Evolutionary conservation across 768 basidiomycete species (phyloP), one percentile per base, ranked within the genome.

Genomic region (Guyanaporus albipodus): DNA sequence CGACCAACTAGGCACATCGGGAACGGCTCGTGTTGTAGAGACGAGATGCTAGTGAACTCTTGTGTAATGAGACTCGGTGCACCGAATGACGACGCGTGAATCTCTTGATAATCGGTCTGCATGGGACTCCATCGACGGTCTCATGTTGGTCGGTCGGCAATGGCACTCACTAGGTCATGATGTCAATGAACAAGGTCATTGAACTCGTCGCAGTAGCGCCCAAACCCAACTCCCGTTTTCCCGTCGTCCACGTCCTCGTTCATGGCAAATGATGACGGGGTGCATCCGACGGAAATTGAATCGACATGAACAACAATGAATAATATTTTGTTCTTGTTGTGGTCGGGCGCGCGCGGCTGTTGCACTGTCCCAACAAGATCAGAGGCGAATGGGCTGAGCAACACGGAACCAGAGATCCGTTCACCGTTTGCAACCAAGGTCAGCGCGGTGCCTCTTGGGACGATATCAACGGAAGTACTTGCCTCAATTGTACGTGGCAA

Each of bases 241-340:
- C 66, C 11, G 62, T 58, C 7, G 67, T 73, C 54, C 69, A 73
- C 17, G 52, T 53, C 18, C 60, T 77, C 24, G 68, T 71, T 0
- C 68, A 26, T 72, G 73, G 72, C 48, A 50, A 0, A 3, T 40
- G 6, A 33, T 59, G 1, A 56, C 70, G 61, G 74, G 75, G 1
- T 46, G 50, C 4, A 73, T 75, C 66, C 0, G 76, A 76, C 4
- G 76, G 77, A 8, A 76, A 77, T 54, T 73, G 75, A 38, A 74
- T 77, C 49, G 75, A 75, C 47, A 76, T 75, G 0, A 67, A 77
- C 7, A 76, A 73, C 48, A 66, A 62, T 58, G 77, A 77, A 71
- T 63, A 34, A 54, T n/a, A n/a, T n/a, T n/a, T n/a, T n/a, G n/a
- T n/a, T n/a, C n/a, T n/a, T n/a, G n/a, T n/a, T n/a, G n/a, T n/a